Evolutionary conservation across 108 stramenopile species (phyloP).

Genomic region (Skeletonema menzelii): DNA sequence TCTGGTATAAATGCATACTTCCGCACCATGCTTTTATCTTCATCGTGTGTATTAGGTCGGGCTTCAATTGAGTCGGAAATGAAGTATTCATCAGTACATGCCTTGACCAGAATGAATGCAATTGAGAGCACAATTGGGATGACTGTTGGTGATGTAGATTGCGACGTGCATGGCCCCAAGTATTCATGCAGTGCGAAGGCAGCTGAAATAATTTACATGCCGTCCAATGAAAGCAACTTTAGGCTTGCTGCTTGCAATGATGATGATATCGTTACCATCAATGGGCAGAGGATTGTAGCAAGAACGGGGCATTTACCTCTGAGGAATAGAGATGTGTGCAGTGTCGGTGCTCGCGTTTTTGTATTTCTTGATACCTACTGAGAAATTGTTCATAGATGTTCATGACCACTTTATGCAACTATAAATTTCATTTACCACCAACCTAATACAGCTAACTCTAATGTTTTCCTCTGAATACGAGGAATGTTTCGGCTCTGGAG

Average conservation of each 20-base stretch:
- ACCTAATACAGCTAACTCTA: too few species aligned
- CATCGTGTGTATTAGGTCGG: constrained; percentile 61
- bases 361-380: constrained; percentile 48
- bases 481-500: too few species aligned
- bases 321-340: constrained; percentile 71
- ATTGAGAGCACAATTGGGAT: constrained; percentile 57
- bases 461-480: too few species aligned
- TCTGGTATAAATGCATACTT: constrained; percentile 65
- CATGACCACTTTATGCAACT: neutral
- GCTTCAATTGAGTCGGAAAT: constrained; percentile 48
- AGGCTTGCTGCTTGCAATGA: constrained; percentile 61
- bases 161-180: constrained; percentile 75
- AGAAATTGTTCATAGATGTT: too few species aligned
- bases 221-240: constrained; percentile 58
- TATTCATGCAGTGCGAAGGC: constrained; percentile 66
- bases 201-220: constrained; percentile 65
- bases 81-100: constrained; percentile 39
- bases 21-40: constrained; percentile 61
- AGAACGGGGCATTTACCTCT: constrained; percentile 75
- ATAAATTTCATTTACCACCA: too few species aligned
- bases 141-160: constrained; percentile 69
- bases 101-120: neutral
- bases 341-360: constrained; percentile 83
- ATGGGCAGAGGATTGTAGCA: constrained; percentile 68
- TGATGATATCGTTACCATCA: constrained; percentile 82